phyloP scores from a whole-genome alignment of 345 rosid species.

The Heritiera fomes region DNA sequence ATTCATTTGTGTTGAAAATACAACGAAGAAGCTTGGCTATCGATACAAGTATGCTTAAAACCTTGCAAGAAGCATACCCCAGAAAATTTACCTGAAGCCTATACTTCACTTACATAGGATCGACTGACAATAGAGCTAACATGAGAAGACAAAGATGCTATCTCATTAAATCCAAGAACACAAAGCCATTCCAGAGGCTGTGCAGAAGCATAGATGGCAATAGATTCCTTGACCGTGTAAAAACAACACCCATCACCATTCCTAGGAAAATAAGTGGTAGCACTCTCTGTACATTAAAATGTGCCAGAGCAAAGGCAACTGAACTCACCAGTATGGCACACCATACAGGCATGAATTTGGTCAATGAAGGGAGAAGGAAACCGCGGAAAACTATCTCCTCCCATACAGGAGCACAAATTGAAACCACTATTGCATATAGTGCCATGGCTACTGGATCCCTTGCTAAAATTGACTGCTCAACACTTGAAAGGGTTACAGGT shows the following conservation, averaged over 20 bases:
- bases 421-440: slow-evolving; percentile 82
- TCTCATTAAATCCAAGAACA: slow-evolving; percentile 88
- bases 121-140: slow-evolving; percentile 17
- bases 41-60: not conserved
- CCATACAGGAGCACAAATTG: slow-evolving; percentile 97
- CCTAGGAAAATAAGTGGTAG: slow-evolving; percentile 94
- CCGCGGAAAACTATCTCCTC: slow-evolving; percentile 98
- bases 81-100: not conserved
- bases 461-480: slow-evolving; percentile 93
- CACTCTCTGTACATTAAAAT: slow-evolving; percentile 97
- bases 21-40: slow-evolving; percentile 9
- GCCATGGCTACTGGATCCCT: slow-evolving; percentile 98
- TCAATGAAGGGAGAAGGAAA: slow-evolving; percentile 92
- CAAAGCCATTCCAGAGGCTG: slow-evolving; percentile 99
- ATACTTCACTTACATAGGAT: not conserved
- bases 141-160: slow-evolving; percentile 29
- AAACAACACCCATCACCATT: slow-evolving; percentile 86
- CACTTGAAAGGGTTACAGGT: slow-evolving; percentile 80
- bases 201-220: slow-evolving; percentile 93
- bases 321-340: slow-evolving; percentile 91
- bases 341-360: slow-evolving; percentile 98
- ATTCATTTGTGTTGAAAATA: not conserved
- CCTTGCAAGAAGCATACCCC: slow-evolving; percentile 10
- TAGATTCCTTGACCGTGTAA: slow-evolving; percentile 85
- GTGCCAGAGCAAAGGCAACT: slow-evolving; percentile 90